Conservation (phyloP, 2,329 filamentous ascomycete genomes). For the Fusarium sp. region DNA sequence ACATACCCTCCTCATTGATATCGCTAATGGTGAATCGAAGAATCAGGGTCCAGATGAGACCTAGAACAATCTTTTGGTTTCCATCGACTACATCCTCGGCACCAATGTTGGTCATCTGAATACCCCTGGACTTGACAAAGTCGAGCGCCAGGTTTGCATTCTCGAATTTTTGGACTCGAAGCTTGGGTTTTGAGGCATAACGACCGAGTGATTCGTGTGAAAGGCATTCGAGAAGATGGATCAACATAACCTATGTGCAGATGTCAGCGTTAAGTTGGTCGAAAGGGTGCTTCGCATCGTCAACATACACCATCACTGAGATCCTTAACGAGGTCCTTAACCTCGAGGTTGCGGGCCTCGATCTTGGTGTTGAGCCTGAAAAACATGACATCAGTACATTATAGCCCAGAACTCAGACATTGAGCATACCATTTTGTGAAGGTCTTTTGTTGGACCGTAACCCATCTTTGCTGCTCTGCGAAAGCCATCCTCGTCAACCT, state of each 20-base stretch:
- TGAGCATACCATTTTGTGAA: slow-evolving; percentile 89
- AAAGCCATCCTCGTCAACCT: slow-evolving; percentile 73
- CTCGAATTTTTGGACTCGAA: slow-evolving; percentile 96
- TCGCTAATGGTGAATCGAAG: slow-evolving; percentile 98
- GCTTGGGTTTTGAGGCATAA: slow-evolving; percentile 95
- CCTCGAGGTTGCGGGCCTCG: slow-evolving; percentile 80
- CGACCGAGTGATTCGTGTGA: slow-evolving; percentile 94
- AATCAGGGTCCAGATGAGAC: slow-evolving; percentile 98
- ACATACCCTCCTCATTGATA: slow-evolving; percentile 98
- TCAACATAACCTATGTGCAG: slow-evolving; percentile 83
- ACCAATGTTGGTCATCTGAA: slow-evolving; percentile 98
- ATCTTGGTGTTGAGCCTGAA: slow-evolving; percentile 95
- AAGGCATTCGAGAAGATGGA: slow-evolving; percentile 96
- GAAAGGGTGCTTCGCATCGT: background rate
- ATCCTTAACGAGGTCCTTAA: slow-evolving; percentile 90
- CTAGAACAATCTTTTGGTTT: slow-evolving; percentile 96
- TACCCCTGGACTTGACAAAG: slow-evolving; percentile 90
- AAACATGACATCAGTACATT: slow-evolving; percentile 24
- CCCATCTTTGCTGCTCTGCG: slow-evolving; percentile 77
- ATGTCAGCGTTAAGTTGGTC: slow-evolving; percentile 3
- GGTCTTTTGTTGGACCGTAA: slow-evolving; percentile 95
- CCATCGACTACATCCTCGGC: slow-evolving; percentile 98
- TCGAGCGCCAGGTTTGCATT: slow-evolving; percentile 97
- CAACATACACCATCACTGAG: slow-evolving; percentile 90
- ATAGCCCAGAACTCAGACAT: background rate